Conservation (phyloP, 1,284 basidiomycete species). For the Heliocybe sulcata region DNA sequence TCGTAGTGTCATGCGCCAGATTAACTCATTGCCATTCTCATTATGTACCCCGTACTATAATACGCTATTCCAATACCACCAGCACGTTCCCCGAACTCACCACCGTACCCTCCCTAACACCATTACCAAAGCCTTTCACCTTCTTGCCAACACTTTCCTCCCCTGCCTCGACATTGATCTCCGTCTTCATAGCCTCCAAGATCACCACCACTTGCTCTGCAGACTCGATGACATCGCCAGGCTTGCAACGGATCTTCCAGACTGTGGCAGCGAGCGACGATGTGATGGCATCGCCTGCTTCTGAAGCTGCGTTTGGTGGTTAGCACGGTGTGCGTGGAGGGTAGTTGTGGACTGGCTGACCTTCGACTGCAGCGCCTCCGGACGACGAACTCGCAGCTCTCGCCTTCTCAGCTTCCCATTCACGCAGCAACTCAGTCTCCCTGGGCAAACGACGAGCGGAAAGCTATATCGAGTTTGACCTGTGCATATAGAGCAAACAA, state of each 20-base stretch:
- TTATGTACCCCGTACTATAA: too few relatives aligned
- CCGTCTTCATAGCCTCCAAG: conserved; percentile 73
- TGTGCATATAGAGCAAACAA: conserved; percentile 1
- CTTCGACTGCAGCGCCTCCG: not conserved
- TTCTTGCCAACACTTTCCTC: conserved; percentile 37
- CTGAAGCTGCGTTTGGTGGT: conserved; percentile 5
- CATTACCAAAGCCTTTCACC: conserved; percentile 31
- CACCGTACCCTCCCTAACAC: conserved; percentile 30
- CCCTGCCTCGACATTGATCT: conserved; percentile 41
- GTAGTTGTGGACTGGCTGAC: not conserved
- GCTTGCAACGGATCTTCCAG: conserved; percentile 45
- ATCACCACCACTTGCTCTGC: conserved; percentile 45
- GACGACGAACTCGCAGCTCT: not conserved
- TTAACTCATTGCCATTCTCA: too few relatives aligned
- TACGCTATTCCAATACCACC: conserved; percentile 22
- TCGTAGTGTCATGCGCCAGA: too few relatives aligned
- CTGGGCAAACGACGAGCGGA: conserved; percentile 12
- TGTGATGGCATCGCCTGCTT: conserved; percentile 14
- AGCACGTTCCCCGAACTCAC: conserved; percentile 40
- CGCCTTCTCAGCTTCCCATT: conserved; percentile 23
- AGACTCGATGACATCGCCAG: conserved; percentile 36
- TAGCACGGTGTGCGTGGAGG: not conserved
- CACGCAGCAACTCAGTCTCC: conserved; percentile 22
- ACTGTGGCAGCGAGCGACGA: conserved; percentile 48
- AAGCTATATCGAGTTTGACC: not conserved